phyloP scores from a whole-genome alignment of 2,329 filamentous ascomycete genomes.

The Aspergillus fijiensis region DNA sequence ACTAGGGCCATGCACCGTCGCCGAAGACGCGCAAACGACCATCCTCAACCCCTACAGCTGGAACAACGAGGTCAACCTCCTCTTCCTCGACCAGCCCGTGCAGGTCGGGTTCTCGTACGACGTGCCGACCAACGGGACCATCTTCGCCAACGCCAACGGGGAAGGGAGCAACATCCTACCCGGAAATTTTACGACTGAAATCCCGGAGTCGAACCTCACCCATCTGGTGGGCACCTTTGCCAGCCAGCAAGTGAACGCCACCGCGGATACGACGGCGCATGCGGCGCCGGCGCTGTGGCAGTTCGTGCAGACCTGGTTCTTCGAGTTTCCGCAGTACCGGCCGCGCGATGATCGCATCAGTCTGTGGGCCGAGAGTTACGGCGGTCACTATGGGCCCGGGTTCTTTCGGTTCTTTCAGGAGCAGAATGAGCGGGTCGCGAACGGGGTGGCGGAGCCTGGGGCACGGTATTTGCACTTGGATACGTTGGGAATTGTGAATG shows the following conservation, averaged over 20 bases:
- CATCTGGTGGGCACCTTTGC: constrained; percentile 1
- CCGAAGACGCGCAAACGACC: constrained; percentile 6
- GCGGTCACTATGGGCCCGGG: constrained; percentile 5
- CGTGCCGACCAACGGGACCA: not conserved
- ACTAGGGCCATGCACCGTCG: constrained; percentile 44
- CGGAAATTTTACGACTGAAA: not conserved
- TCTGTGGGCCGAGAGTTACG: constrained; percentile 7
- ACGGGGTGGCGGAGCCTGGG: not conserved
- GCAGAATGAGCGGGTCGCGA: not conserved
- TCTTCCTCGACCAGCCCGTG: constrained; percentile 4
- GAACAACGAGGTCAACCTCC: constrained; percentile 6
- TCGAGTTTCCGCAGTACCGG: not conserved
- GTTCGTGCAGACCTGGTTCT: constrained; percentile 2
- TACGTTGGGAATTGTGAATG: constrained; percentile 4
- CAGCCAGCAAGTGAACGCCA: constrained; percentile 2
- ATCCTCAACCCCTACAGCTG: constrained; percentile 3
- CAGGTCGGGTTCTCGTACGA: constrained; percentile 8
- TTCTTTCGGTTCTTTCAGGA: constrained; percentile 2
- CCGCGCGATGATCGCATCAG: not conserved
- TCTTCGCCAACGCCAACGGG: not conserved
- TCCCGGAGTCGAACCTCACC: not conserved
- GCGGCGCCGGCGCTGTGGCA: constrained; percentile 6
- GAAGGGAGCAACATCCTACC: not conserved
- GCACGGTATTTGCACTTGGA: not conserved
- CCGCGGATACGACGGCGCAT: constrained; percentile 2